Evolutionary conservation across 805 yeast genomes (phyloP).

Genomic region (Saccharomycopsis selenospora): DNA sequence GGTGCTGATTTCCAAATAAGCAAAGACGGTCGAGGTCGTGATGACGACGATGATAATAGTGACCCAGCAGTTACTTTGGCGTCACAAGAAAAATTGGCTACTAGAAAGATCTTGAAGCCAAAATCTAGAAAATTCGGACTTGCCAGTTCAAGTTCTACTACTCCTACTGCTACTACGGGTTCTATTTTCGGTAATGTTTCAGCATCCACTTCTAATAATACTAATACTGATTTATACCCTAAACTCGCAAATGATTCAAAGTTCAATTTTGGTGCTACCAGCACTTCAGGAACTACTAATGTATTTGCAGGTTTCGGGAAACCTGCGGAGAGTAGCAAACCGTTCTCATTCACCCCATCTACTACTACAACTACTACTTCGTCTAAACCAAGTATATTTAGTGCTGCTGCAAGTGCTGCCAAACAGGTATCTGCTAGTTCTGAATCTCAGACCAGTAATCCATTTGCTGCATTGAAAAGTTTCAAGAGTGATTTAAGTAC

Average conservation of each 20-base stretch:
- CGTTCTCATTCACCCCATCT: not conserved
- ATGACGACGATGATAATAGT: slow-evolving; percentile 12
- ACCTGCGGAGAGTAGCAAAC: not conserved
- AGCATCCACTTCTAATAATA: not conserved
- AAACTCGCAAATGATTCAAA: not conserved
- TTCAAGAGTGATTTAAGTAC: not conserved
- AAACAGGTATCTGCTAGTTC: not conserved
- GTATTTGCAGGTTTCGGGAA: no score
- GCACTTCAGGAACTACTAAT: not conserved
- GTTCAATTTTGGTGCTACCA: slow-evolving; percentile 1
- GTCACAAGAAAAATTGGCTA: slow-evolving; percentile 13
- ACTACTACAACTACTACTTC: slow-evolving; percentile 12
- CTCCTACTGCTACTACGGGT: not conserved
- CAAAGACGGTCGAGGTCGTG: not conserved
- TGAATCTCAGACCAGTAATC: slow-evolving; percentile 3
- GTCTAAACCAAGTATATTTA: slow-evolving; percentile 10
- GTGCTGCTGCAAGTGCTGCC: not conserved
- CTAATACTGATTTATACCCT: slow-evolving; percentile 13
- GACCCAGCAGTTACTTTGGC: slow-evolving; percentile 7
- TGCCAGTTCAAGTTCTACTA: slow-evolving; percentile 5
- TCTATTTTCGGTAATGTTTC: not conserved
- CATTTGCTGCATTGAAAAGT: slow-evolving; percentile 8
- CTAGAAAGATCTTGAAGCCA: slow-evolving; percentile 18
- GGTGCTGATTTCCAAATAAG: slow-evolving; percentile 4
- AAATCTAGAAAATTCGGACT: slow-evolving; percentile 4